Evolutionary conservation across 1,284 basidiomycete species (phyloP).

Genomic region (Cryptococcus maquisensis): DNA sequence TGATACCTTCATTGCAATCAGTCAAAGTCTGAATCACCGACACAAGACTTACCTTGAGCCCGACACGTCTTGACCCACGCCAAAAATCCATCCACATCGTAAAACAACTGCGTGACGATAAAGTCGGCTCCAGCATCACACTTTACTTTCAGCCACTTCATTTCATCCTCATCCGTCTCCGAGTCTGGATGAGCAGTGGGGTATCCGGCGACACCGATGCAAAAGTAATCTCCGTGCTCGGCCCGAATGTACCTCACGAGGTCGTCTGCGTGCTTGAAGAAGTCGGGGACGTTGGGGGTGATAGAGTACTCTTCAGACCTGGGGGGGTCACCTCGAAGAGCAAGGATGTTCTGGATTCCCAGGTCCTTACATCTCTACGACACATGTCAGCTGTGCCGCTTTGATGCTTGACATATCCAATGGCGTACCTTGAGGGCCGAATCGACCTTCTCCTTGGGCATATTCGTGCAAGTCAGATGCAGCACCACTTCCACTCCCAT

Average conservation of each 20-base stretch:
- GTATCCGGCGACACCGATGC: conserved; percentile 70
- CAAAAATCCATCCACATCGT: conserved; percentile 82
- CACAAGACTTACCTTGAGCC: conserved; percentile 56
- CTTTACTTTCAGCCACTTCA: conserved; percentile 76
- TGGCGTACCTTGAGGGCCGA: conserved; percentile 66
- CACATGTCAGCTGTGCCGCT: background rate
- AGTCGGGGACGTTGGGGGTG: conserved; percentile 74
- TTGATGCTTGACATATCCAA: background rate
- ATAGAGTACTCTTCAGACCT: conserved; percentile 90
- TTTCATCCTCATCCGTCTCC: conserved; percentile 63
- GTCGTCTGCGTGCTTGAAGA: conserved; percentile 83
- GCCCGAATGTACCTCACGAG: conserved; percentile 85
- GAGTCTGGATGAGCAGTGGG: conserved; percentile 85
- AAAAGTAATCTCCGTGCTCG: conserved; percentile 82
- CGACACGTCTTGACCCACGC: conserved; percentile 71
- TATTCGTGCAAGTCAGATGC: conserved; percentile 98
- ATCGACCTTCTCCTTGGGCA: conserved; percentile 83
- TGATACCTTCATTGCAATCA: conserved; percentile 62
- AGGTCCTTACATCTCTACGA: conserved; percentile 68
- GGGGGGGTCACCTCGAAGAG: conserved; percentile 90
- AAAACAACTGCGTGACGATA: conserved; percentile 95
- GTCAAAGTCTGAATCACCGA: background rate
- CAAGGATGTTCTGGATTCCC: conserved; percentile 87
- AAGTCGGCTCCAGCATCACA: conserved; percentile 94
- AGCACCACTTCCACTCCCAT: conserved; percentile 66